These are phyloP conservation scores for Collybiopsis luxurians DNA, from an alignment of 768 basidiomycete species.

Conservation along the genomic window DNA sequence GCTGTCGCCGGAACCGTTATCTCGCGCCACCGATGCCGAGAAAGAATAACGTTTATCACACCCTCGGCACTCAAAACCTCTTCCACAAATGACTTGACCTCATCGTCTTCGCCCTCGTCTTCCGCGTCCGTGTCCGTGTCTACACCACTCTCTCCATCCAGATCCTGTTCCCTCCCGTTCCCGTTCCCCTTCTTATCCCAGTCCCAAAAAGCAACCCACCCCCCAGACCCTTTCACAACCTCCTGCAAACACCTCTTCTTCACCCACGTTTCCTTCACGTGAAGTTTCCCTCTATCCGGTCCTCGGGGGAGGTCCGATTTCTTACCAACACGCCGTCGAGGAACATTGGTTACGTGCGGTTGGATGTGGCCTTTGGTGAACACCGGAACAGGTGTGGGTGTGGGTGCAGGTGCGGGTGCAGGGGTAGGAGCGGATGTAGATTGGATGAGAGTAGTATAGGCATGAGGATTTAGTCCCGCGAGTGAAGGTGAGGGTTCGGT, in stretches of 20 bases:
- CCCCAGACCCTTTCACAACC: neutral
- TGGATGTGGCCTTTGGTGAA: slow-evolving; percentile 1
- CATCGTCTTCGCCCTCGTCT: neutral
- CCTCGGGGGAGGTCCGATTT: neutral
- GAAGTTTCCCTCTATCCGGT: neutral
- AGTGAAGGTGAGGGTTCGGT: neutral
- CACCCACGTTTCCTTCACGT: neutral
- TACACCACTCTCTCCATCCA: neutral
- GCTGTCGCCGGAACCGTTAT: no score
- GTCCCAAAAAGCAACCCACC: slow-evolving; percentile 2
- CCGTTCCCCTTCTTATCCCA: neutral
- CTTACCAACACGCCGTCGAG: neutral
- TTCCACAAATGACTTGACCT: neutral
- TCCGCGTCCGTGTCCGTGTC: neutral
- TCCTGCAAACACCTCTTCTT: neutral
- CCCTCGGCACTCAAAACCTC: neutral
- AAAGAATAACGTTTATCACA: neutral
- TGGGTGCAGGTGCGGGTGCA: no score
- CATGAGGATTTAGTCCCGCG: neutral
- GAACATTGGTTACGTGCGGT: slow-evolving; percentile 2
- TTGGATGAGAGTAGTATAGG: neutral
- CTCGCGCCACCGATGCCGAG: neutral
- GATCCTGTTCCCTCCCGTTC: neutral
- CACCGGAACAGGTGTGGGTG: no score
- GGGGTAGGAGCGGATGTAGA: neutral